Conservation (phyloP, 1,284 basidiomycete species). For the Phlebopus sp. region DNA sequence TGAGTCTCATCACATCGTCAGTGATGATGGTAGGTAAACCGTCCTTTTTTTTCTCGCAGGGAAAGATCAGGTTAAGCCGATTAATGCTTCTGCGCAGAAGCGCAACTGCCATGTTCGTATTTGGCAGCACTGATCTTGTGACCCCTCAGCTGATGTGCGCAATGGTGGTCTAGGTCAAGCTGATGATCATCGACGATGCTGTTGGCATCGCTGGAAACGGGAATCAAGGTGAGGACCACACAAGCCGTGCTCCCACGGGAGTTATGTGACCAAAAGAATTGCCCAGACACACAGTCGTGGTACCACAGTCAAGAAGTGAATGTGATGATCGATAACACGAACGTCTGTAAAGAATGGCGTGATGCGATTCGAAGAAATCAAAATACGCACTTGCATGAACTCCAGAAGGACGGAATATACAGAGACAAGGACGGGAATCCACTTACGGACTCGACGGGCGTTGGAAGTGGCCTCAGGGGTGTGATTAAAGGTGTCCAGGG, state of each 20-base stretch:
- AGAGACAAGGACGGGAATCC: constrained; percentile 52
- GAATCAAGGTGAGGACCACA: constrained; percentile 43
- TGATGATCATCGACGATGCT: constrained; percentile 70
- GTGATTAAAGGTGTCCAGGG: constrained; percentile 33
- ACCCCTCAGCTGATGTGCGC: not conserved
- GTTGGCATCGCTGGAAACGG: constrained; percentile 71
- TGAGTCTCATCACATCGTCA: constrained; percentile 9
- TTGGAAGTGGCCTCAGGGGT: constrained; percentile 29
- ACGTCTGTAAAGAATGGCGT: constrained; percentile 64
- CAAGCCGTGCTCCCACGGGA: not conserved
- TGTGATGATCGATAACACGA: constrained; percentile 66
- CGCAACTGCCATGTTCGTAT: constrained; percentile 63
- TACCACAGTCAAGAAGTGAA: constrained; percentile 81
- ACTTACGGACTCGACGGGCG: constrained; percentile 32
- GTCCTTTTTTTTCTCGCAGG: constrained; percentile 32
- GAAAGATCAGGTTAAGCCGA: constrained; percentile 70
- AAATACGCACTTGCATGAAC: constrained; percentile 61
- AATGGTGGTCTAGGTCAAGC: constrained; percentile 49
- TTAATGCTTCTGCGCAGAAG: constrained; percentile 72
- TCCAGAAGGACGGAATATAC: constrained; percentile 71
- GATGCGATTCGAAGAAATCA: constrained; percentile 64
- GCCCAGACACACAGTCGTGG: constrained; percentile 67
- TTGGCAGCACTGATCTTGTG: constrained; percentile 3
- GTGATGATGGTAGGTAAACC: constrained; percentile 17
- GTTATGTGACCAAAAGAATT: not conserved